Base-by-base conservation (phyloP, 306 rosid species). In the Cicer yamashitae region DNA sequence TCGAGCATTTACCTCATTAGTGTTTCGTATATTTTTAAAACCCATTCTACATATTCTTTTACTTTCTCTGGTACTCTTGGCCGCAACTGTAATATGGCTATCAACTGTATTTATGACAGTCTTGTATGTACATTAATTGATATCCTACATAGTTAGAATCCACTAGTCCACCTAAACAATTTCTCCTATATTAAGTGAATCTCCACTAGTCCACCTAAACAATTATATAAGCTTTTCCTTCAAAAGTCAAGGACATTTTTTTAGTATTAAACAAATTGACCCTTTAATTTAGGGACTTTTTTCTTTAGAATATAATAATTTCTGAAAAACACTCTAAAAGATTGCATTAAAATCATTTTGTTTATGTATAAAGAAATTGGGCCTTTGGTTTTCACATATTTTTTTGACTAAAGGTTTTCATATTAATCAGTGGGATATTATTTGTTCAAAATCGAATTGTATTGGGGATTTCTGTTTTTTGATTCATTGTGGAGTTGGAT, bases 401-500 rank as follows among this genome's bases (percentile, higher is more conserved):
- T 25, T 25, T 25, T 25, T 25, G 0, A 25, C 30, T 25, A 25
- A n/a, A 14, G 22, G 20, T 51, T 51, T 51, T 50, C 12, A 56
- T 20, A 22, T 56, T 22, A 56, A 57, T 22, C 14, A 22, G 63
- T 84, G 48, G 54, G 40, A 56, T 70, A 63, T 64, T 50, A 2
- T 69, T 44, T 75, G 57, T 60, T 44, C 17, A 66, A 25, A 50
- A 13, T 13, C 11, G 7, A 40, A 65, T 8, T 12, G 40, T 8
- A 30, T 51, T 14, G 10, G 57, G 22, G 30, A 25, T 17, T 62
- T 37, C 38, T 62, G 63, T 10, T 50, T 69, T 83, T 58, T 83
- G 71, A 38, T 76, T 71, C 20, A 37, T 38, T 60, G 4, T 53
- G 41, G 66, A 66, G 39, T 61, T 43, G 43, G 15, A 67, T 62